Evolutionary conservation across 345 rosid species (phyloP).

Genomic region (Murraya paniculata): DNA sequence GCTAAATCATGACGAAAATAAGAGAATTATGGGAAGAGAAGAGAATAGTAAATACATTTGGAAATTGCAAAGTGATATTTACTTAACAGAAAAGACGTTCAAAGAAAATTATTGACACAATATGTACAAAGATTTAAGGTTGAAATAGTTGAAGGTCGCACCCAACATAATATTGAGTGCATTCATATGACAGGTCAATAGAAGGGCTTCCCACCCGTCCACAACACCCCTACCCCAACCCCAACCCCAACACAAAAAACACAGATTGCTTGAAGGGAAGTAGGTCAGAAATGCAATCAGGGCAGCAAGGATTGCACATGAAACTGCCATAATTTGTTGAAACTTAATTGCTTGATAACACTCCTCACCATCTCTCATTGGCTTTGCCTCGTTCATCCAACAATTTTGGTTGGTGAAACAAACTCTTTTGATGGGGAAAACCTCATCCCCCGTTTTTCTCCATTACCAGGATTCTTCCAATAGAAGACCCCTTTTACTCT

Average conservation of each 20-base stretch:
- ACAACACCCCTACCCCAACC: too few species aligned
- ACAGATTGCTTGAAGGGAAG: not conserved
- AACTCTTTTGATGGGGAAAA: not conserved
- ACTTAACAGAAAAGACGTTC: not conserved
- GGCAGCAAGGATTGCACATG: not conserved
- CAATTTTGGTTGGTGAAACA: slow-evolving; percentile 6
- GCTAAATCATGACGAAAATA: not conserved
- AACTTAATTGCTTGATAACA: not conserved
- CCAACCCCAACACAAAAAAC: too few species aligned
- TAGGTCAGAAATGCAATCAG: not conserved
- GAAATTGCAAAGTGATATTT: slow-evolving; percentile 4
- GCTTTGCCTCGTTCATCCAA: not conserved
- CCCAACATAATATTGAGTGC: not conserved
- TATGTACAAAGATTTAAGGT: slow-evolving; percentile 8
- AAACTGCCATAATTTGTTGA: not conserved
- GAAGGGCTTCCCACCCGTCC: too few species aligned
- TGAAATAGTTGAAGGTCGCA: not conserved
- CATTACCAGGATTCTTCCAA: not conserved
- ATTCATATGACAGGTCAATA: not conserved
- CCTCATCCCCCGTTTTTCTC: not conserved
- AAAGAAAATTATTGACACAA: slow-evolving; percentile 6
- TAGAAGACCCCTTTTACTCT: too few species aligned
- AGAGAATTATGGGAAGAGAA: too few species aligned
- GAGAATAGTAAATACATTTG: not conserved
- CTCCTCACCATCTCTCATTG: not conserved